Evolutionary conservation across 768 basidiomycete genomes (phyloP), one percentile per base, ranked within the genome.

Genomic region (Amanita exitialis): DNA sequence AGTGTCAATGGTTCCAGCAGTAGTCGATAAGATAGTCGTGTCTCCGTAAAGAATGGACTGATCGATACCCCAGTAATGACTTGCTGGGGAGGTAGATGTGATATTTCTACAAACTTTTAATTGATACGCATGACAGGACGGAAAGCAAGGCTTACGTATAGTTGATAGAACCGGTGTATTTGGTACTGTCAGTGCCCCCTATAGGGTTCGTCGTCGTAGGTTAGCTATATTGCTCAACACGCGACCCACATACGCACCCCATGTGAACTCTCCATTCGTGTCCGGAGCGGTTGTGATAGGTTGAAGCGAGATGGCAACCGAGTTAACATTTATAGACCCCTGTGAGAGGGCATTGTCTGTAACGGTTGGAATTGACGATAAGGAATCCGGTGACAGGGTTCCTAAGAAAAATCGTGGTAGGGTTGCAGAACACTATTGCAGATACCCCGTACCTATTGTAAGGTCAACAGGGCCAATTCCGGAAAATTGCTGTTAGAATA

Each of bases 381-480:
- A 54, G 2, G 59, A 54, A 4, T 59, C 66, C 23, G 66, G 64
- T 1, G 60, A 65, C 16, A 73, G 59, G 2, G 70, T 70, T 20
- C 64, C 71, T 64, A 53, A 36, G 38, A 21, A 39, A 15, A 7
- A 4, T 6, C 1, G 20, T 35, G 9, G n/a, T 36, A 47, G 37
- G 39, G 37, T 35, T 34, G 32, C 27, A 16, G 13, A 4, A 44
- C 3, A 42, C 13, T 34, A 47, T 49, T 46, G 10, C 7, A 25
- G 6, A 25, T 23, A 32, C 7, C 28, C 59, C 52, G 61, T 65
- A 61, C 71, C 76, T 41, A 64, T 9, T 0, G 83, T 84, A 43
- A 85, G 68, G 48, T 65, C 71, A 13, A 66, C 64, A n/a, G 84
- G 84, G 18, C 83, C 84, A 53, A 86, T 75, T n/a, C 82, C 83